A percentile compares a stretch with the other conserved stretches of the same genome.
phyloP scores from a whole-genome alignment of 1,139 yeast species.

The Groenewaldozyma sp. region DNA sequence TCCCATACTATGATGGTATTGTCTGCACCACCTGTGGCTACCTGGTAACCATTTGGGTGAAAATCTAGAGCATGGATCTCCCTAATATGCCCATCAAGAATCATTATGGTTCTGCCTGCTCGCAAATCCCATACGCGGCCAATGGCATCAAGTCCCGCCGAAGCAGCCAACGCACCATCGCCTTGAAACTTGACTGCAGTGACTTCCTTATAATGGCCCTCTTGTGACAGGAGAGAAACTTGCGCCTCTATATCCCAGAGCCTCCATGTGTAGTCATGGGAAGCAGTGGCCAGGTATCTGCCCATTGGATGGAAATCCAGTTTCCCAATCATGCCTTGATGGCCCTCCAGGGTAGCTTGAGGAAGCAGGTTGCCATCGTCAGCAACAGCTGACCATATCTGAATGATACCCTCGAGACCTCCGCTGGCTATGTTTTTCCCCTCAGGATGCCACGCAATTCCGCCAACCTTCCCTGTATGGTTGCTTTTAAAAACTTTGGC shows the following conservation, averaged over 20 bases:
- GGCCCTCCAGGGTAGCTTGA: constrained; percentile 32
- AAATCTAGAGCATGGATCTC: constrained; percentile 69
- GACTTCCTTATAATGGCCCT: constrained; percentile 78
- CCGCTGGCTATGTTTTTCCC: constrained; percentile 39
- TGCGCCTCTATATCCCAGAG: constrained; percentile 63
- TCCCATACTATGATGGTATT: constrained; percentile 83
- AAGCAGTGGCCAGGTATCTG: constrained; percentile 52
- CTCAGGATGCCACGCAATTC: constrained; percentile 53
- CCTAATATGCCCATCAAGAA: constrained; percentile 57
- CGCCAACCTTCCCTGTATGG: constrained; percentile 57
- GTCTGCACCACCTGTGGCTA: constrained; percentile 84
- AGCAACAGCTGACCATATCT: constrained; percentile 36
- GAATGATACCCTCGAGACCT: constrained; percentile 56
- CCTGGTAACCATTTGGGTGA: constrained; percentile 64
- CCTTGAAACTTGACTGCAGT: constrained; percentile 55
- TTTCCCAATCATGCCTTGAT: constrained; percentile 52
- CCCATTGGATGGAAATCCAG: constrained; percentile 60
- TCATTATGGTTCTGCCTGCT: constrained; percentile 57
- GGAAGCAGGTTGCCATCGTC: constrained; percentile 17
- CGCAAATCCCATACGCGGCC: constrained; percentile 82
- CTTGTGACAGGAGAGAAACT: constrained; percentile 49
- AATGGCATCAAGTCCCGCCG: constrained; percentile 74
- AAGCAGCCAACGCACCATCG: constrained; percentile 69
- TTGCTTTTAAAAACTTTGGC: constrained; percentile 36
- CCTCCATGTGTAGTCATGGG: constrained; percentile 85